These are phyloP conservation scores for Phytophthora crassamura DNA, from an alignment of 352 stramenopile genomes.

Conservation along the genomic window DNA sequence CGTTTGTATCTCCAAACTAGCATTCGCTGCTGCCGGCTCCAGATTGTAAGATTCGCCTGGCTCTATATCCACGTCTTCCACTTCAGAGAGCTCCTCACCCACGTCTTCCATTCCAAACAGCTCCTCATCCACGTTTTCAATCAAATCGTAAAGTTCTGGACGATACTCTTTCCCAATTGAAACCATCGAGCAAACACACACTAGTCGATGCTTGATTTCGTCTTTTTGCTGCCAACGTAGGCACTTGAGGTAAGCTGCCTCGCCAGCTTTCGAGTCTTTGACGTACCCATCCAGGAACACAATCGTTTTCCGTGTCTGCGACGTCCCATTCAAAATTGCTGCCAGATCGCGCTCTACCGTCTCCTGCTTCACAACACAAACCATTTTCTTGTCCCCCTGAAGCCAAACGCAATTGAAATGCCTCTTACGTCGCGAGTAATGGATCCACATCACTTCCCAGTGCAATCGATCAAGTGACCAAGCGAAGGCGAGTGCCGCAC, in stretches of 20 bases:
- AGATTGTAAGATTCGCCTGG: not conserved
- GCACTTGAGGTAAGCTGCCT: conserved; percentile 13
- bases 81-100: too few relatives aligned
- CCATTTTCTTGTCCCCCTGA: conserved; percentile 5
- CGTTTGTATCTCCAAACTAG: not conserved
- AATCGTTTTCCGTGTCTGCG: conserved; percentile 1
- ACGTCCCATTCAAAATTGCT: not conserved
- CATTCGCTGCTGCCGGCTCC: too few relatives aligned
- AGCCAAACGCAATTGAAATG: conserved; percentile 20
- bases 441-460: conserved; percentile 20
- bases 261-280: conserved; percentile 1
- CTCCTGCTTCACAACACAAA: conserved; percentile 14
- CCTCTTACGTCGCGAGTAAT: not conserved
- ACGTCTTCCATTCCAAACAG: not conserved
- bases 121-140: not conserved
- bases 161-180: not conserved
- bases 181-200: conserved; percentile 11
- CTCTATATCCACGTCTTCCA: too few relatives aligned
- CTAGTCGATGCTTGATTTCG: conserved; percentile 1
- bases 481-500: conserved; percentile 12
- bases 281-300: conserved; percentile 23
- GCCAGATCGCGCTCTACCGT: not conserved
- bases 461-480: not conserved
- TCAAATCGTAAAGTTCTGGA: not conserved
- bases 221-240: conserved; percentile 3